Evolutionary conservation across 192 early-diverging fungal species (phyloP), one percentile per base, ranked within the genome.

Genomic region (Jimgerdemannia flammicorona): DNA sequence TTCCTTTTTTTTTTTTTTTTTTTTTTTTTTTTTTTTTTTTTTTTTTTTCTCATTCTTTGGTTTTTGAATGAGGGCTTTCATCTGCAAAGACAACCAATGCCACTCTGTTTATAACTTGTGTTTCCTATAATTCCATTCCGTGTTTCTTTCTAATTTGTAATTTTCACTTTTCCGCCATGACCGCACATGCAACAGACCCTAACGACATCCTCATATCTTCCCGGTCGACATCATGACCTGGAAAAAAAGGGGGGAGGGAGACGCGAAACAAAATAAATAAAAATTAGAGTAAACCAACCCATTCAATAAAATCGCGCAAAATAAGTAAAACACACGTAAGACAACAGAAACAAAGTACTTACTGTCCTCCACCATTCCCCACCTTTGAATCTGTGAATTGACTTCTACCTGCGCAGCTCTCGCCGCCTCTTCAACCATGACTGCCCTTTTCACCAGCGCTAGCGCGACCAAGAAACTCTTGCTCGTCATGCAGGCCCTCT

Each of bases 381-480:
- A 99, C 44, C 87, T 87, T 44, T 91, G 86, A 59, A 95, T 98
- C 85, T 99, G 97, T 17, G 94, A 85, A 76, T 85, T 82, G 3
- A 94, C 90, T 80, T 99, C 97, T 9, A 97, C 87, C 64, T 92
- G 90, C 0, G 95, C 92, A 2, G 96, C 96, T 65, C 74, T 72
- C 64, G 91, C 90, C 6, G 94, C 96, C 29, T 90, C 75, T 73
- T 96, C 93, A 0, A 90, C 95, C 3, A 87, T 84, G 64, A 98
- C 74, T 4, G 75, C 86, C 66, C 89, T 82, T 75, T 96, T 88
- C n/a, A 95, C 87, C 20, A 99, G 80, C n/a, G 94, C 95, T 14
- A 98, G 84, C 4, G 89, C 94, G 67, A 97, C 92, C 68, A 99
- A 83, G 82, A 97, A 96, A 41, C 94, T 95, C 84, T 98, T 99